Conservation (phyloP, 495 filamentous ascomycete species). For the Aspergillus bridgeri region DNA sequence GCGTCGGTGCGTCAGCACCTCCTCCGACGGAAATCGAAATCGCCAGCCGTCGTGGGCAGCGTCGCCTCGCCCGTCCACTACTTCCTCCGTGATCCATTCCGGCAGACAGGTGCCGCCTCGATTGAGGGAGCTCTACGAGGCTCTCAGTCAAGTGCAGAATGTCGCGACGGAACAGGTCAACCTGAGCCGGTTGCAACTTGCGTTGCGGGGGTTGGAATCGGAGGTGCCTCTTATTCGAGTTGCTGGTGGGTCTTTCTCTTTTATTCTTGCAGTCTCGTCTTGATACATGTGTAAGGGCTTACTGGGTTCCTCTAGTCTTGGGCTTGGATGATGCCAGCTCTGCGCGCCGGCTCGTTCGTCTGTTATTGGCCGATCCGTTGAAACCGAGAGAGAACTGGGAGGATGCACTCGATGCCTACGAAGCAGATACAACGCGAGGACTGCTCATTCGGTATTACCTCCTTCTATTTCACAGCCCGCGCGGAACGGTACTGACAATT, state of each 20-base stretch:
- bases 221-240: constrained; percentile 64
- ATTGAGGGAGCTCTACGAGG: constrained; percentile 54
- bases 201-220: constrained; percentile 70
- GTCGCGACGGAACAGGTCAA: constrained; percentile 64
- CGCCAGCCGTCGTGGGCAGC: constrained; percentile 1
- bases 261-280: neutral
- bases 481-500: neutral
- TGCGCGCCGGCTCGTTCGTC: constrained; percentile 60
- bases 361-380: constrained; percentile 78
- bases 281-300: neutral
- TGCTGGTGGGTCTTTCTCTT: constrained; percentile 45
- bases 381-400: constrained; percentile 66
- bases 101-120: constrained; percentile 33
- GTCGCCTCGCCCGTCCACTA: constrained; percentile 17
- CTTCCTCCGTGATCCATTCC: constrained; percentile 28
- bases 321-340: constrained; percentile 44
- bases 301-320: constrained; percentile 40
- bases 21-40: constrained; percentile 1
- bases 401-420: constrained; percentile 51
- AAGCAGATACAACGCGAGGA: constrained; percentile 43
- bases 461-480: neutral
- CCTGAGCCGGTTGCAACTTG: constrained; percentile 74
- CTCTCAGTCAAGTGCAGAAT: constrained; percentile 59
- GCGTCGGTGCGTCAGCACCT: constrained; percentile 21
- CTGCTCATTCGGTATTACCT: constrained; percentile 54